These are phyloP conservation scores for Triticum dicoccoides DNA, from an alignment of 176 grass and related monocot genomes.

Conservation along the genomic window DNA sequence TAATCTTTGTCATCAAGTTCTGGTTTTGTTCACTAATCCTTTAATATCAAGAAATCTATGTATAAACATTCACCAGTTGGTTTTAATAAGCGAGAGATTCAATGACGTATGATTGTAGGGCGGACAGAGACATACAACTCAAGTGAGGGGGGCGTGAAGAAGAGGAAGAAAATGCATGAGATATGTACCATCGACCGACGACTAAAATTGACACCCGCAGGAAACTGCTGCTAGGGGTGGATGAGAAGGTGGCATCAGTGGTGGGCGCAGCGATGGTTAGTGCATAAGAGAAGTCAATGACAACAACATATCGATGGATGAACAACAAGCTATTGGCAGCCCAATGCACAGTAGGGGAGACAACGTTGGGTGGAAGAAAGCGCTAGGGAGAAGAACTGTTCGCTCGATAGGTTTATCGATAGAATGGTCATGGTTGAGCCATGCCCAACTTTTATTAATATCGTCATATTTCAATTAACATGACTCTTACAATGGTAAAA, in stretches of 20 bases:
- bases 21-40: no score
- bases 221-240: background rate
- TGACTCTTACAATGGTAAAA: background rate
- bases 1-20: no score
- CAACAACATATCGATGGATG: background rate
- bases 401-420: background rate
- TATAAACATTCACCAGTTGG: no score
- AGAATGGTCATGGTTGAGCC: background rate
- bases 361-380: background rate
- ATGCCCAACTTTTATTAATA: background rate
- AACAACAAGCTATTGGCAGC: background rate
- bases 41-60: no score
- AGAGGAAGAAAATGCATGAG: background rate
- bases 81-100: no score
- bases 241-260: background rate
- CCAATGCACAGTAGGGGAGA: background rate
- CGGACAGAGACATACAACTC: background rate
- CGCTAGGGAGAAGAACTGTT: background rate
- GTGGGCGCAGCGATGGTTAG: background rate
- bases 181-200: background rate
- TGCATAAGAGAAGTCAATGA: background rate
- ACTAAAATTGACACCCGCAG: background rate
- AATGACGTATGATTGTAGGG: background rate
- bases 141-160: no score
- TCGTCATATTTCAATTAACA: background rate